Evolutionary conservation across 1,284 basidiomycete species (phyloP), one percentile per base, ranked within the genome.

Genomic region (Puccinia triticina): DNA sequence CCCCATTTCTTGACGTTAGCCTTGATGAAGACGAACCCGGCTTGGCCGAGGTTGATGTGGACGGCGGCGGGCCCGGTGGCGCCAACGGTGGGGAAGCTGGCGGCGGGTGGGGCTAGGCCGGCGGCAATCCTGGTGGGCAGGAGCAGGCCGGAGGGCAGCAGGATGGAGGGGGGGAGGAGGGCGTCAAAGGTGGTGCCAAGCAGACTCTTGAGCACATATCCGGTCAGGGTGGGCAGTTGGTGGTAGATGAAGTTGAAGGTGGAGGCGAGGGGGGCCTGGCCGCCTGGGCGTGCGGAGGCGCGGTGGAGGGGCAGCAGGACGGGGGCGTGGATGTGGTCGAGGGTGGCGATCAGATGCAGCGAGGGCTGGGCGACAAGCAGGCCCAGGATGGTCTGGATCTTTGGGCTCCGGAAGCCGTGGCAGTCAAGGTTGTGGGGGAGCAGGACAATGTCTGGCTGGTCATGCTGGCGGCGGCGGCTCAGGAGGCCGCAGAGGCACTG

Each of bases 1-100:
- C 95, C 95, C 96, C 95, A 98, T 87, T 97, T 97, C 90, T 98
- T 98, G 83, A 98, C 96, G 86, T 98, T 97, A 48, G 95, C 95
- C 88, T 98, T 96, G 85, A 98, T 97, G 85, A 96, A 97, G 57
- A 98, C 95, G 86, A 98, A 98, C 0, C 95, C 95, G 21, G 94
- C 92, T 87, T 98, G 95, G 16, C 95, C 96, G n/a, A 98, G 90
- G 87, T 98, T 98, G 86, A 97, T 93, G 85, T 98, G 96, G 2
- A 98, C 91, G 82, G 93, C 95, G 86, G 94, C 96, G 8, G 95
- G 93, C 0, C 95, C 95, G 86, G 96, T 94, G 21, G 95, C 94
- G 77, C 95, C 95, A 82, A 98, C 91, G 61, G 94, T 95, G 66
- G 95, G 95, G 89, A 98, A 98, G 16, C n/a, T n/a, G n/a, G n/a